Base-by-base conservation (phyloP, 2,329 filamentous ascomycete species). In the Chaetomium olivaceum region DNA sequence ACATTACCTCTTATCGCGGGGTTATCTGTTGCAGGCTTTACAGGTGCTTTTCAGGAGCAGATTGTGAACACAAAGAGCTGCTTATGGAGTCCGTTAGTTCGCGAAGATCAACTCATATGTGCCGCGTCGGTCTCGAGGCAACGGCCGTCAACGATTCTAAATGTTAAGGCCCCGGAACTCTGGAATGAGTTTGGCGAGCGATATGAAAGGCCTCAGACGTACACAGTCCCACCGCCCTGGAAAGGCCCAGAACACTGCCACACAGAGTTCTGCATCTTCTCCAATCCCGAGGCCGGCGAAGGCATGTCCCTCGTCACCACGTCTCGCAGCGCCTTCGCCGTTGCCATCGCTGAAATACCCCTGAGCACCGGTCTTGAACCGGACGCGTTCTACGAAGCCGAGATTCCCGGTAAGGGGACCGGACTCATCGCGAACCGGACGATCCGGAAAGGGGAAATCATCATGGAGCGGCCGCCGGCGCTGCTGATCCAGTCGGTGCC, bases 381-480 rank as follows among this genome's bases (percentile, higher is more conserved):
- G 3, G 65, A 67, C 1, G 73, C 76, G 0, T 79, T 74, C 52
- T 70, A 74, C 50, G 66, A 64, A 1, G 70, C 68, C 6, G 65
- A 76, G 2, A 67, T 80, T 1, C 68, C 73, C 0, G 76, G 76
- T 1, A 80, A 80, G 51, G 78, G 77, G 0, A 63, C 72, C 2
- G 79, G 78, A 0, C 65, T 80, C 36, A 65, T 79, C 12, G 78
- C 78, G 21, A 76, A 75, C 63, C 64, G 74, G 12, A 73, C 71
- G 4, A 78, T 80, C 46, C 65, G 52, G 14, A 73, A 71, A 21
- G 78, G 77, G 27, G 79, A 80, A 64, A 68, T 71, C 25, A 68
- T 80, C 63, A 74, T 79, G 71, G 68, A 72, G 1, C 71, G 73
- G 58, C 63, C 70, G 2, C 74, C 77, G 5, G 71, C 74, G 3